phyloP scores from a whole-genome alignment of 2,329 filamentous ascomycete genomes.

The Diplocarpon rosae region DNA sequence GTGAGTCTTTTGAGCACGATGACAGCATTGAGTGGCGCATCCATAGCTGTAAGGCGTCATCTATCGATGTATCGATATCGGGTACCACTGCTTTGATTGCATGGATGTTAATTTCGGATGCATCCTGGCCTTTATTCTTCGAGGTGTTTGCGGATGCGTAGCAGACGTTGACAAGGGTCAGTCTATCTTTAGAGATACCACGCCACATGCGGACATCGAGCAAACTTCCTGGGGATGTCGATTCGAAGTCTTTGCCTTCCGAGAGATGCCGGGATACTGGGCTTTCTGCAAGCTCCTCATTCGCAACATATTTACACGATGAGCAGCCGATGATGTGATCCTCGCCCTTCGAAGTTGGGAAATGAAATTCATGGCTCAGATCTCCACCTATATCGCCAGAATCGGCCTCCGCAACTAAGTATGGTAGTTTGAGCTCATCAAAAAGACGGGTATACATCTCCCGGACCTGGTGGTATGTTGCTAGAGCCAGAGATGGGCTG shows the following conservation, averaged over 20 bases:
- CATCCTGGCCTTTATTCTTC: slow-evolving; percentile 1
- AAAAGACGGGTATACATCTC: slow-evolving; percentile 68
- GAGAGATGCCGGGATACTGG: background rate
- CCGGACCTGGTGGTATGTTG: slow-evolving; percentile 68
- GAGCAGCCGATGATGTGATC: slow-evolving; percentile 72
- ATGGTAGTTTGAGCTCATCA: slow-evolving; percentile 69
- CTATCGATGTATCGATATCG: slow-evolving; percentile 60
- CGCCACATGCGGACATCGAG: slow-evolving; percentile 38
- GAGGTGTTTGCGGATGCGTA: slow-evolving; percentile 9
- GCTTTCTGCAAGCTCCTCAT: slow-evolving; percentile 68
- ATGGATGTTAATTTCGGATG: slow-evolving; percentile 41
- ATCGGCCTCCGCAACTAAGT: slow-evolving; percentile 76
- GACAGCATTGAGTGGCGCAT: slow-evolving; percentile 1
- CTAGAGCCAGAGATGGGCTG: slow-evolving; percentile 53
- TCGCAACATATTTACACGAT: slow-evolving; percentile 65
- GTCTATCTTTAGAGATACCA: slow-evolving; percentile 56
- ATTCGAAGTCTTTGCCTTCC: background rate
- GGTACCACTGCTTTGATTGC: slow-evolving; percentile 56
- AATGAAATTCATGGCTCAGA: slow-evolving; percentile 90
- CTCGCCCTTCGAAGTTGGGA: slow-evolving; percentile 69
- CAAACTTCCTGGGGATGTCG: background rate
- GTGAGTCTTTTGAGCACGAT: background rate
- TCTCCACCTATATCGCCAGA: slow-evolving; percentile 95
- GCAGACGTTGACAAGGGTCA: slow-evolving; percentile 59
- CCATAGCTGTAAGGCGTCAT: slow-evolving; percentile 47